Evolutionary conservation across 1,139 yeast species (phyloP), one percentile per base, ranked within the genome.

Genomic region (Debaryomycetaceae sp.): DNA sequence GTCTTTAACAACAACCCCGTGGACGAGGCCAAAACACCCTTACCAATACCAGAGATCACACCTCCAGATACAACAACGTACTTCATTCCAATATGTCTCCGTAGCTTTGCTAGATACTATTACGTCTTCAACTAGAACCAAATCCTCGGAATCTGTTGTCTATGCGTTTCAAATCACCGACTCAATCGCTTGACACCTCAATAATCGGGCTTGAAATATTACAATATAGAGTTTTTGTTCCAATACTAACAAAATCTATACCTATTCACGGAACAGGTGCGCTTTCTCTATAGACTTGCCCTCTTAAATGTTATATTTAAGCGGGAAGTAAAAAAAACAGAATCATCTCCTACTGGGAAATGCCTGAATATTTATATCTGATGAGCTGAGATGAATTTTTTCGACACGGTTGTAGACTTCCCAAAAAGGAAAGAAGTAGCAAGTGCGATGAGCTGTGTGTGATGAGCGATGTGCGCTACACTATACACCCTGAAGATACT

Each of bases 21-120:
- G 47, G 97, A 89, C 36, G 98, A 90, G 48, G 99, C 96, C 49
- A 91, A 78, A 53, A 91, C 97, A 65, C 98, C 99, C 69, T 93
- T 93, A 66, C 99, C 99, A 64, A 93, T 93, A 72, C 99, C 99
- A 57, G 97, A 88, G 58, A 93, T 93, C 58, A 93, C 99, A 80
- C 90, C 99, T 67, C 99, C 99, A 50, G 98, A 91, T 42, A 93
- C 99, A 60, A 93, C 96, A 61, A 93, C 98, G 96, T 90, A 93
- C 72, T 93, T 93, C 99, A 93, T 91, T 31, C 29, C 56, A 24
- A 17, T 24, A 34, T 24, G 20, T 7, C 22, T 39, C 27, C 3
- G n/a, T 23, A 41, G 33, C 17, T 14, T 22, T 45, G 37, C 31
- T 27, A 11, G 31, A 8, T 27, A 7, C 31, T 7, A 27, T 27